Percentiles rank a stretch among this genome's conserved stretches.
Evolutionary conservation across 495 filamentous ascomycete species (phyloP).

Genomic region (Penicillium flavigenum): DNA sequence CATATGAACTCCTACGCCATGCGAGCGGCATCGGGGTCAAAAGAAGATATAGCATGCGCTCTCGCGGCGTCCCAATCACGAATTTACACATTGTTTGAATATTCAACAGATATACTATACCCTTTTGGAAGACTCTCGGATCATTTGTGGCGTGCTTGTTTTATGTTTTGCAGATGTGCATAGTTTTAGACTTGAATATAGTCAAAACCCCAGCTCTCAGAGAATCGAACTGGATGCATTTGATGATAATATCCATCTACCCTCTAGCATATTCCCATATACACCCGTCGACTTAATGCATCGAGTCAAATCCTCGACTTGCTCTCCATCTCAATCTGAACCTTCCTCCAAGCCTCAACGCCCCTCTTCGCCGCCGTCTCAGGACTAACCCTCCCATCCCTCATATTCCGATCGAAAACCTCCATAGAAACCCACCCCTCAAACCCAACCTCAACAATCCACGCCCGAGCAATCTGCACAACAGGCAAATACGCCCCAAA

Average conservation of each 20-base stretch:
- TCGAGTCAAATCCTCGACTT: background rate
- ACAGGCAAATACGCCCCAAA: conserved; percentile 11
- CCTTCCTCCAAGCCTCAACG: conserved; percentile 29
- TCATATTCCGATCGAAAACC: conserved; percentile 66
- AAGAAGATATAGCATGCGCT: conserved; percentile 76
- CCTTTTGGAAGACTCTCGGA: background rate
- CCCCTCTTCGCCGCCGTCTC: conserved; percentile 26
- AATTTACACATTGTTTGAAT: conserved; percentile 73
- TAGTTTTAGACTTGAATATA: conserved; percentile 8
- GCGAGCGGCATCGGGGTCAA: conserved; percentile 67
- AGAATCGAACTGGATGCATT: background rate
- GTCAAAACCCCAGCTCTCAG: background rate
- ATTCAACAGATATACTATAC: conserved; percentile 8
- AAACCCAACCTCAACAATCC: conserved; percentile 62
- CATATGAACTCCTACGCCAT: conserved; percentile 59
- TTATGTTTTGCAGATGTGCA: background rate
- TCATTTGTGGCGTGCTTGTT: conserved; percentile 1
- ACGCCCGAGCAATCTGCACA: conserved; percentile 38
- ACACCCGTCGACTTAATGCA: background rate
- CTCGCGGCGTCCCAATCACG: conserved; percentile 72
- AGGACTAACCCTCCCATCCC: conserved; percentile 37
- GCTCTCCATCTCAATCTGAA: conserved; percentile 14
- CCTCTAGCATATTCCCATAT: background rate
- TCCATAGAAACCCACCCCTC: conserved; percentile 73
- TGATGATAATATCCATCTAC: background rate